phyloP scores from a whole-genome alignment of 106 monocot species.

The Gastrodia elata region DNA sequence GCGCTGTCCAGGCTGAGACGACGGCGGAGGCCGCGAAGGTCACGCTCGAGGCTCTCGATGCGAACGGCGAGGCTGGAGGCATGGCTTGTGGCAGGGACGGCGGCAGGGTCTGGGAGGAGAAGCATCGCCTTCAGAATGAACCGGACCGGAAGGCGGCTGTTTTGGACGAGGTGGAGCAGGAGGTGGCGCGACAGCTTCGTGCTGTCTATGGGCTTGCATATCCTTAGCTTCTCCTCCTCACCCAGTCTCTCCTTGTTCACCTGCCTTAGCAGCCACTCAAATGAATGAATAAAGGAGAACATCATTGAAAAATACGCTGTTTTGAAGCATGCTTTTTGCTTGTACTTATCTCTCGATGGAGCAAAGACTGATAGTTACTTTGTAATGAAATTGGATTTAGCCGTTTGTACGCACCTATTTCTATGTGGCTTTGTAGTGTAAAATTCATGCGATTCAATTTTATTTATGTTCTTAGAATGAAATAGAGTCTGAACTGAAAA shows the following conservation, averaged over 20 bases:
- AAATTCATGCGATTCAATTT: too few species aligned
- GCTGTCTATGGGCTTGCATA: slow-evolving; percentile 53
- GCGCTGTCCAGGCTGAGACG: slow-evolving; percentile 25
- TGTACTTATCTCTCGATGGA: too few species aligned
- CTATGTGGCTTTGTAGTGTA: too few species aligned
- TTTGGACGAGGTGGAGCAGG: slow-evolving; percentile 67
- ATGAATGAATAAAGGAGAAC: too few species aligned
- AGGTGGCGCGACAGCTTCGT: slow-evolving; percentile 41
- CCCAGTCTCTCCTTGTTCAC: slow-evolving; percentile 28
- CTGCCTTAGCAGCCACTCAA: too few species aligned
- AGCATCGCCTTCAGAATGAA: slow-evolving; percentile 90
- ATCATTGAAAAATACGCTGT: too few species aligned
- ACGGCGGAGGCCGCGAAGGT: slow-evolving; percentile 40
- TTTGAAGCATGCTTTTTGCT: too few species aligned
- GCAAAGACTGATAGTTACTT: too few species aligned
- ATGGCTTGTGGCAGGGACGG: slow-evolving; percentile 26
- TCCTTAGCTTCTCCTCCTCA: slow-evolving; percentile 65
- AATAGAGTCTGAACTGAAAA: too few species aligned
- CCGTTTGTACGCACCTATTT: too few species aligned
- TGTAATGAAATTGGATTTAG: too few species aligned
- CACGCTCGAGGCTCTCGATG: slow-evolving; percentile 59
- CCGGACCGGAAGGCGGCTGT: slow-evolving; percentile 75
- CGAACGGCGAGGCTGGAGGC: slow-evolving; percentile 36
- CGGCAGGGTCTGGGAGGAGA: slow-evolving; percentile 16
- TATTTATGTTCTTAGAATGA: too few species aligned